phyloP scores from a whole-genome alignment of 768 basidiomycete species.

The Lentinula raphanica region DNA sequence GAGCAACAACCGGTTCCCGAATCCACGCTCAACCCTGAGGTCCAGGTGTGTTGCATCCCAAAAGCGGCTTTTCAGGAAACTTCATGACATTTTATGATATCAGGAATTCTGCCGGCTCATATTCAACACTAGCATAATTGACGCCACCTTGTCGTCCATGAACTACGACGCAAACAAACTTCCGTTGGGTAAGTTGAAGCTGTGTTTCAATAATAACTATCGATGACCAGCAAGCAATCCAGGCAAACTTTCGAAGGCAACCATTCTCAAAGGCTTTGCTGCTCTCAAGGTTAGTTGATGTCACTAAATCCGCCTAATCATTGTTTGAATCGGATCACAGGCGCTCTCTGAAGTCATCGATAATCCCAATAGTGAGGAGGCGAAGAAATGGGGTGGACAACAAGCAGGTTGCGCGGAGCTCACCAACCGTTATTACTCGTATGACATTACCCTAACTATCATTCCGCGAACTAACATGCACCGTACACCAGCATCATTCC shows the following conservation, averaged over 20 bases:
- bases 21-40: constrained; percentile 35
- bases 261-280: constrained; percentile 53
- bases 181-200: constrained; percentile 42
- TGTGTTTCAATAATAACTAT: neutral
- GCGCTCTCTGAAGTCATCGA: constrained; percentile 48
- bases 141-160: constrained; percentile 53
- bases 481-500: constrained; percentile 47
- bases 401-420: constrained; percentile 39
- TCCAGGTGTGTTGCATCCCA: constrained; percentile 30
- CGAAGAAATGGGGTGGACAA: constrained; percentile 31
- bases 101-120: constrained; percentile 46
- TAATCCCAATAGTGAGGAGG: constrained; percentile 35
- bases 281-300: constrained; percentile 42
- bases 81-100: too few relatives aligned
- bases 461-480: neutral
- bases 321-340: constrained; percentile 16
- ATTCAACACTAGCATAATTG: constrained; percentile 48
- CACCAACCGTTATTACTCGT: constrained; percentile 55
- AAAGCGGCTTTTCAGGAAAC: too few relatives aligned
- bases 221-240: neutral
- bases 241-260: constrained; percentile 59
- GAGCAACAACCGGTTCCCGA: constrained; percentile 39
- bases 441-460: constrained; percentile 12
- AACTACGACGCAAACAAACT: constrained; percentile 64
- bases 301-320: neutral